A percentile compares a stretch with the other conserved stretches of the same genome.
phyloP scores from a whole-genome alignment of 2,329 filamentous ascomycete species.

The Xylaria sp. region DNA sequence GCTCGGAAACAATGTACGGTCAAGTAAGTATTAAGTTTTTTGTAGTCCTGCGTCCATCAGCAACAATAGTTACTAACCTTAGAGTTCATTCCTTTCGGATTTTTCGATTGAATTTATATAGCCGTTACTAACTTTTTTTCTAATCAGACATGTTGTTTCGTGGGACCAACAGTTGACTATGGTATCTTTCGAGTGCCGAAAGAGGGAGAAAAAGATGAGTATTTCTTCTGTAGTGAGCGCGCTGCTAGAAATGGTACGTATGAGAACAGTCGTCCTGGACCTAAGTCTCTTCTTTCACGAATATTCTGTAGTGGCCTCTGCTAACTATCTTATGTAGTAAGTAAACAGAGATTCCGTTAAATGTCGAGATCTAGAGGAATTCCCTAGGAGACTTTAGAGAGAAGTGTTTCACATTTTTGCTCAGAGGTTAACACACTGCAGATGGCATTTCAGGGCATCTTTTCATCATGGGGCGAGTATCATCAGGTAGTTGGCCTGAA shows the following conservation, averaged over 20 bases:
- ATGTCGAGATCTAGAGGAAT: background rate
- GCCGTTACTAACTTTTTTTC: background rate
- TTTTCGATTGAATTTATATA: background rate
- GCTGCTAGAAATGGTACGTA: constrained; percentile 76
- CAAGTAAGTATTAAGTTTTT: constrained; percentile 57
- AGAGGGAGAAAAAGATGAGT: constrained; percentile 73
- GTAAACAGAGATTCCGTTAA: background rate
- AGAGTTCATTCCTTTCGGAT: background rate
- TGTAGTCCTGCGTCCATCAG: background rate
- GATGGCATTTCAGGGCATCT: constrained; percentile 93
- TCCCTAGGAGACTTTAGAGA: background rate
- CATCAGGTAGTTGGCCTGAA: constrained; percentile 78
- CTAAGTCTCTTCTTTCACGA: background rate
- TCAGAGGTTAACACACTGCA: constrained; percentile 16
- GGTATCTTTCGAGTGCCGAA: constrained; percentile 71
- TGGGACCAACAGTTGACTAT: constrained; percentile 89
- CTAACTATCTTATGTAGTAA: constrained; percentile 25
- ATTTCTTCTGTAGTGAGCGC: constrained; percentile 84
- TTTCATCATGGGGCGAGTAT: constrained; percentile 63
- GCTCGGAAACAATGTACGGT: constrained; percentile 98
- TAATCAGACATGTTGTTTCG: constrained; percentile 81
- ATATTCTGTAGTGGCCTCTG: background rate
- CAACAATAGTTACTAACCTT: background rate
- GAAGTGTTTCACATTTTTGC: background rate
- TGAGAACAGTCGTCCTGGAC: background rate